Conservation (phyloP, 768 basidiomycete genomes). For the Calocera viscosa region DNA sequence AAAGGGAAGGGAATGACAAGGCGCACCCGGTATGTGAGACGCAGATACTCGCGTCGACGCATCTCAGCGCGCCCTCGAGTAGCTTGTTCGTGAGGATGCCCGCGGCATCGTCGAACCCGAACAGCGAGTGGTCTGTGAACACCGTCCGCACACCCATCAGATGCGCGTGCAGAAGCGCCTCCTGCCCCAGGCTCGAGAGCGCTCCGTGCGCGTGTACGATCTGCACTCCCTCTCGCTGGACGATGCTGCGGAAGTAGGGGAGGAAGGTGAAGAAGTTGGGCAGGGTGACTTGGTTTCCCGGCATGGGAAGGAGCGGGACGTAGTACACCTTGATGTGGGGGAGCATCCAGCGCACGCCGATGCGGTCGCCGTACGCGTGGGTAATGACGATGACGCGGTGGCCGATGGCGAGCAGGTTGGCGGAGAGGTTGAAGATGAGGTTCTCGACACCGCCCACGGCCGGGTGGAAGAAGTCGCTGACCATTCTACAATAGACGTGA, state of each 20-base stretch:
- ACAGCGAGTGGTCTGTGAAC: conserved; percentile 93
- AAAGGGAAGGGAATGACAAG: not conserved
- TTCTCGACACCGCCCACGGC: conserved; percentile 91
- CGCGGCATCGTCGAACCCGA: conserved; percentile 93
- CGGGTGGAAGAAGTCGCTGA: conserved; percentile 94
- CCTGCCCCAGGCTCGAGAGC: conserved; percentile 80
- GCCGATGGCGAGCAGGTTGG: conserved; percentile 64
- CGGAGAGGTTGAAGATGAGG: conserved; percentile 86
- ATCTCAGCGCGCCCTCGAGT: conserved; percentile 68
- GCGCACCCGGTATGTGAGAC: conserved; percentile 90
- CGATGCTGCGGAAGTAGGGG: conserved; percentile 81
- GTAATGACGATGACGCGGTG: conserved; percentile 95
- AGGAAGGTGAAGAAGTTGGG: conserved; percentile 89
- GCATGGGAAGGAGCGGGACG: conserved; percentile 67
- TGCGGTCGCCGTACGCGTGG: conserved; percentile 75
- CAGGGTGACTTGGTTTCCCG: conserved; percentile 83
- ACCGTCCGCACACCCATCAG: conserved; percentile 78
- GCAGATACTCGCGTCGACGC: conserved; percentile 89
- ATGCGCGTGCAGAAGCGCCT: conserved; percentile 81
- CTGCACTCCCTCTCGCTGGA: conserved; percentile 73
- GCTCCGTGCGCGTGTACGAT: conserved; percentile 87
- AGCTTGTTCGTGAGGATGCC: conserved; percentile 97
- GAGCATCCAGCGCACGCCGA: conserved; percentile 79
- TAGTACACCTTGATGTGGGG: conserved; percentile 88
- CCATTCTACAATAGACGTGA: too few relatives aligned